Base-by-base conservation (phyloP, 1,139 yeast genomes). In the Scheffersomyces quercinus region DNA sequence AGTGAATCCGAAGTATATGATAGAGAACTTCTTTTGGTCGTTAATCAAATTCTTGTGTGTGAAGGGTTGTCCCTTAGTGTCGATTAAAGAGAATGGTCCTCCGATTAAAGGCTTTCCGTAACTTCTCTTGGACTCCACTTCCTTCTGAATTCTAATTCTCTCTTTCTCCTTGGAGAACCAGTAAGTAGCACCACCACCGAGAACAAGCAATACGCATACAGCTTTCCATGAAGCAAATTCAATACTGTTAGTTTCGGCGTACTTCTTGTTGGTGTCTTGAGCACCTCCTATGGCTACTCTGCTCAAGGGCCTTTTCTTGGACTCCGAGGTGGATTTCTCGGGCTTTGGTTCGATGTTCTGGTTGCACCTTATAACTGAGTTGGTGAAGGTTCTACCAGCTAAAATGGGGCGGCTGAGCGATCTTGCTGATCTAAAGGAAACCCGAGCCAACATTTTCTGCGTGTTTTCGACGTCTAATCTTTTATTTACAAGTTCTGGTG, bases 21-120 rank as follows among this genome's bases (percentile, higher is more conserved):
- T 73, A 10, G 90, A 80, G 64, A 88, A 93, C 62, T 81, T 83
- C 51, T 68, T 69, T 3, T 65, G 49, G 44, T 68, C 64, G 37
- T 93, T 95, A 50, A 79, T 69, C 59, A 93, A 72, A 56, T 91
- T 80, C 46, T 87, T 73, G 28, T 89, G 82, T 1, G 97, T 88
- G 62, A 91, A 93, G 14, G 65, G 67, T 20, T 84, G 68, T 34
- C 91, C 90, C 40, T 90, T 68, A 34, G 80, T 77, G 59, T 90
- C 97, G 4, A 78, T 64, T 50, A 93, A 70, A 41, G 74, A 72
- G 64, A 93, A 93, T 5, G 90, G 85, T 0, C 99, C 99, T 14
- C 99, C 99, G 45, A 93, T 87, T 39, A 88, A 74, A 3, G 99
- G 97, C 61, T 85, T 89, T 13, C 99, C 99, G 55, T 86, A 77